A percentile compares a stretch with the other conserved stretches of the same genome.
These are phyloP conservation scores for Aspergillus ruber DNA, from an alignment of 2,329 filamentous ascomycete genomes.

Conservation along the genomic window DNA sequence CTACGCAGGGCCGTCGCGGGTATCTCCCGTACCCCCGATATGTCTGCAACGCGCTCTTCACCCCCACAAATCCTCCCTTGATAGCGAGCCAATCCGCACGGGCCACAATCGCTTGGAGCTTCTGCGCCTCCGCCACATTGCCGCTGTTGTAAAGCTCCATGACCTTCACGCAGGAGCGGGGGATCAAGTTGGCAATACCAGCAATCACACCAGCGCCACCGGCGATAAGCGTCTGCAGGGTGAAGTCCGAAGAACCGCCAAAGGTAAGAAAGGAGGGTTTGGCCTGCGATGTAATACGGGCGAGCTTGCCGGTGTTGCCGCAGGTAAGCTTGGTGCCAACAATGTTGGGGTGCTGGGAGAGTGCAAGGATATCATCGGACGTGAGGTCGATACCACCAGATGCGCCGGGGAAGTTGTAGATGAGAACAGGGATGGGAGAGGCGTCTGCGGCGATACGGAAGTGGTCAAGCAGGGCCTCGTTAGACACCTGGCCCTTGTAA, in stretches of 20 bases:
- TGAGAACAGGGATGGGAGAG: conserved; percentile 57
- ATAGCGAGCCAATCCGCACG: conserved; percentile 78
- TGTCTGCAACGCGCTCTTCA: conserved; percentile 72
- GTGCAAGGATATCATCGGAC: conserved; percentile 56
- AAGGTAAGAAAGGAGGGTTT: conserved; percentile 67
- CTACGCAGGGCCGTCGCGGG: conserved; percentile 60
- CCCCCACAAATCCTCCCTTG: conserved; percentile 77
- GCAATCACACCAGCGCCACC: conserved; percentile 81
- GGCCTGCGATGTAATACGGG: conserved; percentile 50
- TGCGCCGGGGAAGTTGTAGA: conserved; percentile 68
- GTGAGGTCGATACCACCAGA: conserved; percentile 62
- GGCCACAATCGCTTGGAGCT: conserved; percentile 69
- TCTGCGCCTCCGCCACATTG: conserved; percentile 66
- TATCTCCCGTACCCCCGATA: conserved; percentile 77
- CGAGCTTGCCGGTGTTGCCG: conserved; percentile 67
- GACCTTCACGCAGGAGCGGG: conserved; percentile 70
- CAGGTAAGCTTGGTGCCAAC: conserved; percentile 67
- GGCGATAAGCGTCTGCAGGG: conserved; percentile 69
- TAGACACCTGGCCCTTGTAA: conserved; percentile 62
- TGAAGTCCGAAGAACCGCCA: conserved; percentile 83
- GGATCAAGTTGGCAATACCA: conserved; percentile 77
- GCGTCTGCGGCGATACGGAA: conserved; percentile 59
- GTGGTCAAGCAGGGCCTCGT: conserved; percentile 54
- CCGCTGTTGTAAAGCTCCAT: conserved; percentile 71
- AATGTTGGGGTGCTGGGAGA: conserved; percentile 58